Percentiles rank a stretch among this genome's conserved stretches.
Evolutionary conservation across 371 early-diverging fungal species (phyloP).

Genomic region (Chytridium lagenaria): DNA sequence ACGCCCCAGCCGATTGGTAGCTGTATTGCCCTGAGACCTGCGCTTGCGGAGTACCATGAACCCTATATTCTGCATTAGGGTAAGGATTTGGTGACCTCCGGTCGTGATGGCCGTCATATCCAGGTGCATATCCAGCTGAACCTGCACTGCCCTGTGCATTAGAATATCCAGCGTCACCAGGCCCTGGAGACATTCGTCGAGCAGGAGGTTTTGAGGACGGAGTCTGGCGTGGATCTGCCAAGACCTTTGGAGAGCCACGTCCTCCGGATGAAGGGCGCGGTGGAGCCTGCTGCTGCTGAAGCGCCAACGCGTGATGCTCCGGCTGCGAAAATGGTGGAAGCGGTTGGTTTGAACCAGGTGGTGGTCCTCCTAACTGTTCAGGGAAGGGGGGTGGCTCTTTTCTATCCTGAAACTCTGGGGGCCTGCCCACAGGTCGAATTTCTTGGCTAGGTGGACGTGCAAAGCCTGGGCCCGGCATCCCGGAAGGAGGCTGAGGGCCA

Average conservation of each 20-base stretch:
- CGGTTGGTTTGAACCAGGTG: neutral
- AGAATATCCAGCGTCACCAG: neutral
- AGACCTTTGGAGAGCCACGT: neutral
- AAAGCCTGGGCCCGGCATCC: constrained; percentile 12
- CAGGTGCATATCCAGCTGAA: neutral
- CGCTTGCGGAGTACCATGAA: neutral
- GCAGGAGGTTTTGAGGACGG: neutral
- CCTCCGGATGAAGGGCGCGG: constrained; percentile 8
- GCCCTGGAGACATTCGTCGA: neutral
- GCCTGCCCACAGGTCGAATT: neutral
- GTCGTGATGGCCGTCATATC: neutral
- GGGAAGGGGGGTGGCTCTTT: constrained; percentile 1
- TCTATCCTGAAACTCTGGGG: constrained; percentile 11
- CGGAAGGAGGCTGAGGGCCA: constrained; percentile 24
- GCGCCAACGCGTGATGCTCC: neutral
- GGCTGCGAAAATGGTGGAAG: neutral
- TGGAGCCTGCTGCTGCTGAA: neutral
- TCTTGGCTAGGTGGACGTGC: constrained; percentile 9
- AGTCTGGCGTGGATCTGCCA: neutral
- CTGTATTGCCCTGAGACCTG: neutral
- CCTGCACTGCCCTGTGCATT: neutral
- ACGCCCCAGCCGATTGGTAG: neutral
- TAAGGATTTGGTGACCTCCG: neutral
- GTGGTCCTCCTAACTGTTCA: neutral
- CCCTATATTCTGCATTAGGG: neutral